These are phyloP conservation scores for Puccinia triticina DNA, from an alignment of 1,284 basidiomycete genomes.

Conservation along the genomic window DNA sequence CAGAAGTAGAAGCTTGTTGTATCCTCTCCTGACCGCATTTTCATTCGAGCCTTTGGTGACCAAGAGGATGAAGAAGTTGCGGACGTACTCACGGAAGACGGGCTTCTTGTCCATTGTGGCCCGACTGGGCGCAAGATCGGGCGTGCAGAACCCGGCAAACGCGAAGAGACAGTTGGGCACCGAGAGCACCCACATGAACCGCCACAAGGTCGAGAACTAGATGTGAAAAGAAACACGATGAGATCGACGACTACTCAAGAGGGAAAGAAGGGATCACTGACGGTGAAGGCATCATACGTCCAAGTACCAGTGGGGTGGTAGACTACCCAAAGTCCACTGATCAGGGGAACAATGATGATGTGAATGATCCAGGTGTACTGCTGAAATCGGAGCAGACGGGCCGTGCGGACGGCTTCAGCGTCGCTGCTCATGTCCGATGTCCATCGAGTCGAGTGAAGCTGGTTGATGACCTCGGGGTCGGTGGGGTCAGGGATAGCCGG, in stretches of 20 bases:
- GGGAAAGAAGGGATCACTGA: not conserved
- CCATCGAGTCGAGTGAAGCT: conserved; percentile 62
- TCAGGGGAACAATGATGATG: conserved; percentile 59
- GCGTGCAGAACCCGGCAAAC: conserved; percentile 58
- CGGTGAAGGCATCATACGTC: conserved; percentile 50
- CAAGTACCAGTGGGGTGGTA: conserved; percentile 58
- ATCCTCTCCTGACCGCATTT: conserved; percentile 60
- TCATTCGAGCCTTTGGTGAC: conserved; percentile 63
- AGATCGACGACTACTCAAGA: not conserved
- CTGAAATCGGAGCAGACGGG: conserved; percentile 58
- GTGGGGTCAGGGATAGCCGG: conserved; percentile 57
- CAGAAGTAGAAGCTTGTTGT: conserved; percentile 61
- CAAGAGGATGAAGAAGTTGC: conserved; percentile 61
- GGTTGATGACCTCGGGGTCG: conserved; percentile 59
- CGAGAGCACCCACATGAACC: conserved; percentile 61
- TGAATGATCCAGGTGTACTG: conserved; percentile 60
- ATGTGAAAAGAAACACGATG: not conserved
- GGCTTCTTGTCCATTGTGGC: conserved; percentile 60
- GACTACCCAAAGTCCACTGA: conserved; percentile 60
- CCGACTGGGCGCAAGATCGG: conserved; percentile 61
- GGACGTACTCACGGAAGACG: conserved; percentile 61
- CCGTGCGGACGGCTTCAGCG: conserved; percentile 60
- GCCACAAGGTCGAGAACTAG: conserved; percentile 61
- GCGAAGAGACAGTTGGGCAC: conserved; percentile 61
- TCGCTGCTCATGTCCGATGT: conserved; percentile 60